phyloP scores from a whole-genome alignment of 129 eudicot genomes.

The Kitagawia praeruptora region DNA sequence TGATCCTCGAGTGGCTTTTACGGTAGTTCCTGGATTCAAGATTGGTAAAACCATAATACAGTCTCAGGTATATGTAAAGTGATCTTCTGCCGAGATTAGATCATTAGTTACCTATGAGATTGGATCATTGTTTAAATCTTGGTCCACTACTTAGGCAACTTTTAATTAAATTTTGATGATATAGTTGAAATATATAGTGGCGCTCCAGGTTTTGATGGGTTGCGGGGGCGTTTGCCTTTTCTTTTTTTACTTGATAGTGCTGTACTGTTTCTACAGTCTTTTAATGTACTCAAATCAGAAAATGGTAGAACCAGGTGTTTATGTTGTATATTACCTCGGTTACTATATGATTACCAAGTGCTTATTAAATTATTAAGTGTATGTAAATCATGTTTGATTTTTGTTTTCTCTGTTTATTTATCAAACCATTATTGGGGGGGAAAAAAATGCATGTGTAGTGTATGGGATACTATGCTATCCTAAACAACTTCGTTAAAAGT shows the following conservation, averaged over 20 bases:
- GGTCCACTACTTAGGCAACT: conserved; percentile 20
- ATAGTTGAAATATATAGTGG: conserved; percentile 21
- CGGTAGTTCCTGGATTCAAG: conserved; percentile 84
- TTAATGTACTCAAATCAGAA: neutral
- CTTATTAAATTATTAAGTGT: neutral
- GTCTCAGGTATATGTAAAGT: conserved; percentile 65
- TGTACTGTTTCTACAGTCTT: too few species aligned
- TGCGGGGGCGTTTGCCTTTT: conserved; percentile 24
- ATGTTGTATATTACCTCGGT: neutral
- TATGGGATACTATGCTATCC: too few species aligned
- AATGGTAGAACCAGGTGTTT: conserved; percentile 1
- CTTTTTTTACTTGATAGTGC: too few species aligned
- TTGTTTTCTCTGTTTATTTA: too few species aligned
- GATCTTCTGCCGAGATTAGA: conserved; percentile 11
- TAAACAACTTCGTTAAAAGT: too few species aligned
- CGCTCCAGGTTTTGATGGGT: conserved; percentile 24
- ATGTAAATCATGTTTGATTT: neutral
- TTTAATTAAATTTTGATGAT: conserved; percentile 12
- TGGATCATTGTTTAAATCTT: neutral
- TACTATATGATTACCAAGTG: neutral
- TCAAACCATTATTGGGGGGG: too few species aligned
- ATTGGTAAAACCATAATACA: conserved; percentile 59
- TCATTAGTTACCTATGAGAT: neutral
- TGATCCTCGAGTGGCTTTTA: conserved; percentile 51
- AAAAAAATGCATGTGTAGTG: too few species aligned